A percentile compares a stretch with the other conserved stretches of the same genome.
Evolutionary conservation across 2,329 filamentous ascomycete genomes (phyloP).

Genomic region (Ilyonectria mors-panacis): DNA sequence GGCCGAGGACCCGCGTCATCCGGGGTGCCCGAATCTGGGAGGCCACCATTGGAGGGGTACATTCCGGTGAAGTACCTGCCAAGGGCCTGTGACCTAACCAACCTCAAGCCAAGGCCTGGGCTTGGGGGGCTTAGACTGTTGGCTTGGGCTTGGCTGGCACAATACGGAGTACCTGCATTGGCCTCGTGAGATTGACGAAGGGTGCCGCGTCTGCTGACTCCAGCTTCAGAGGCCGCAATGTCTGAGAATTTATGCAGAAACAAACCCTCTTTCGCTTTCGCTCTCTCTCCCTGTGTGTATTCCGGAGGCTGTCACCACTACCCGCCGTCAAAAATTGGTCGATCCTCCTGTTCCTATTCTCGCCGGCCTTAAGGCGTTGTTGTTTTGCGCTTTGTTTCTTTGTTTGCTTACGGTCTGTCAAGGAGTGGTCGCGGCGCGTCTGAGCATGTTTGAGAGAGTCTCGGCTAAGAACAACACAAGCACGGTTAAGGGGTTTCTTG

Average conservation of each 20-base stretch:
- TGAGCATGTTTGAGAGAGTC: slow-evolving; percentile 20
- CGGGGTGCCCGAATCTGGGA: background rate
- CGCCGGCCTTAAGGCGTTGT: background rate
- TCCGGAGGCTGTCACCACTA: background rate
- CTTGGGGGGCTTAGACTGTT: background rate
- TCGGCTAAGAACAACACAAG: slow-evolving; percentile 13
- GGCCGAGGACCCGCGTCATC: background rate
- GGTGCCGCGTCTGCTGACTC: slow-evolving; percentile 13
- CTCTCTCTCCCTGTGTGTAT: slow-evolving; percentile 13
- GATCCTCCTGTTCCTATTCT: background rate
- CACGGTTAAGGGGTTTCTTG: slow-evolving; percentile 4
- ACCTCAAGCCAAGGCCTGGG: slow-evolving; percentile 20
- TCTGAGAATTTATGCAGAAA: slow-evolving; percentile 20
- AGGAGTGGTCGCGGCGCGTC: background rate
- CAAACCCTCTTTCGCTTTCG: slow-evolving; percentile 17
- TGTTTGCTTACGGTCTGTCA: slow-evolving; percentile 14
- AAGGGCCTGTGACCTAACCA: slow-evolving; percentile 26
- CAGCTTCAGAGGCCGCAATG: background rate
- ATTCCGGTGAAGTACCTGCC: background rate
- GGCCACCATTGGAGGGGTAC: slow-evolving; percentile 3
- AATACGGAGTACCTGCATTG: slow-evolving; percentile 1
- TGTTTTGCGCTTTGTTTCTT: background rate
- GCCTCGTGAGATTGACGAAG: background rate
- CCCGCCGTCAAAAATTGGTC: background rate
- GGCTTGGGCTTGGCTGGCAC: slow-evolving; percentile 4